Base-by-base conservation (phyloP, 1,139 yeast species). In the Saccharomyces hybrid region DNA sequence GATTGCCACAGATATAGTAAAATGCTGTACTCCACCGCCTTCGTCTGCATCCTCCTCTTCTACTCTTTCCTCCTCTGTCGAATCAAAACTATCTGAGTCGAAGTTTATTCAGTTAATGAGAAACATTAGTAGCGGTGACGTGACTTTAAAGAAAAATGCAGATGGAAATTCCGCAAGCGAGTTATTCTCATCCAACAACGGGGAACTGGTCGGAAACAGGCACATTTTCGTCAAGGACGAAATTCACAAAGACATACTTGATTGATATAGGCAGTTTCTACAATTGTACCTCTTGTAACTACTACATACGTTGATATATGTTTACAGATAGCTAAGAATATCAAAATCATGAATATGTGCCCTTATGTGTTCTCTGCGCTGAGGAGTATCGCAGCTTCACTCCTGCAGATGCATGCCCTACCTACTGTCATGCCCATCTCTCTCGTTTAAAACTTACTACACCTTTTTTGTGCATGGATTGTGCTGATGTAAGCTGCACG, bases 61-160 rank as follows among this genome's bases (percentile, higher is more conserved):
- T 11, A 53, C 57, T 5, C 54, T 63, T 4, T 52, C 62, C 3
- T 53, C 60, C 3, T 53, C 60, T 7, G 47, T 57, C 13, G 52
- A 55, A 28, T 49, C 62, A 5, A 66, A 65, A 49, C 58, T 68
- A 2, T 54, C 61, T 5, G 57, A 59, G 1, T 67, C 71, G 1
- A 66, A 67, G 54, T 67, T 68, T 42, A 57, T 68, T 52, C 61
- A 62, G 2, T 55, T 68, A 23, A 64, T 68, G 70, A 60, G 63
- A 51, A 61, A 58, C 19, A 59, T 68, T 6, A 62, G 70, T 47
- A 67, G 62, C 23, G 71, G 71, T 3, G 62, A 58, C 2, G 68
- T 67, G n/a, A 63, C 71, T 3, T 31, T 68, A 14, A 58, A 60
- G 42, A 55, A 57, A 46, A 50, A 53, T 19, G 56, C 57, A 58